Evolutionary conservation across 2,329 filamentous ascomycete genomes (phyloP), one percentile per base, ranked within the genome.

Genomic region (Fusarium albidum): DNA sequence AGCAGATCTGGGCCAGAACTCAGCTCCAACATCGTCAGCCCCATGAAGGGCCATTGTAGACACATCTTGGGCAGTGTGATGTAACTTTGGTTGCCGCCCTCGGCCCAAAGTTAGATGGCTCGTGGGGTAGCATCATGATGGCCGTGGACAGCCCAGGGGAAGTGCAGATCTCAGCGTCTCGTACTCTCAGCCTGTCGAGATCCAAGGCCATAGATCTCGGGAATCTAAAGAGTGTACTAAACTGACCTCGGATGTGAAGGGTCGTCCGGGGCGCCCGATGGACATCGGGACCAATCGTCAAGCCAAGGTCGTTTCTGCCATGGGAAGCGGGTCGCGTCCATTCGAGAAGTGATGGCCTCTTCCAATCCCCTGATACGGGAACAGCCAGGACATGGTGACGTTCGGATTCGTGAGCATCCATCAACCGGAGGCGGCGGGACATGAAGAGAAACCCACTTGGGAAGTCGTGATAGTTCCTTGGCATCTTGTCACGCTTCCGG

Each of bases 231-330:
- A 26, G 28, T 26, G 39, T 28, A 18, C 14, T 26, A 8, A 21
- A n/a, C 17, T 21, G 12, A 17, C 26, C 25, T 21, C 13, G 13
- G 33, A 12, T 17, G 29, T 34, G 14, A 9, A 15, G 14, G 37
- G 11, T 11, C 21, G 18, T 38, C 14, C 12, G 31, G 18, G n/a
- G 13, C 44, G 32, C 25, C 51, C 57, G 52, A 53, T 42, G 13
- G 21, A 25, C 18, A 31, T 59, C 50, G 39, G 58, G 5, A 14
- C 14, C 10, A 11, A 49, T 9, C 21, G 32, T 33, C 21, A 33
- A 51, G 31, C 13, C 26, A 40, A 25, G 28, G 12, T 27, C 34
- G 46, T 26, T 15, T 33, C 32, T 14, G 13, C 44, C 35, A 4
- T 21, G 9, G 15, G 14, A 13, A 31, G 8, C 38, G 7, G 15